phyloP scores from a whole-genome alignment of 805 yeast genomes.

The Kodamaea sagamina region DNA sequence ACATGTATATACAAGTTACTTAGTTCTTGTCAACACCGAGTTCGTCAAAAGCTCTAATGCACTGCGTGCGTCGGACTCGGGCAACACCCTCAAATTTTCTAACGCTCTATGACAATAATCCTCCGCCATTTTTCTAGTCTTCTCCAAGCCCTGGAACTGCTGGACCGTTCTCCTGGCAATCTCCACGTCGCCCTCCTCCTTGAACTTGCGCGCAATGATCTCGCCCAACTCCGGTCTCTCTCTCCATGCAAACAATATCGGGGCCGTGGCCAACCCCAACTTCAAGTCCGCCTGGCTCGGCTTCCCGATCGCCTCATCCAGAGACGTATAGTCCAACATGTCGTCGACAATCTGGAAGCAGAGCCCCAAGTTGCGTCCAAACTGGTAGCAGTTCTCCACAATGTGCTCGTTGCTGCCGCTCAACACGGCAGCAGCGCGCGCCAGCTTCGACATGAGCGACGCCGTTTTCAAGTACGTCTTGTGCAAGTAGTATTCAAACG shows the following conservation, averaged over 20 bases:
- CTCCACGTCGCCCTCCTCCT: conserved; percentile 79
- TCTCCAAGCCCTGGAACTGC: conserved; percentile 68
- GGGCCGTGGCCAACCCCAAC: conserved; percentile 95
- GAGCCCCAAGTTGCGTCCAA: conserved; percentile 89
- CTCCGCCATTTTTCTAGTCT: conserved; percentile 76
- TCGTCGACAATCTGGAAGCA: conserved; percentile 97
- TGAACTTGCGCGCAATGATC: conserved; percentile 80
- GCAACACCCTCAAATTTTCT: conserved; percentile 67
- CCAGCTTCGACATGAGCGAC: conserved; percentile 87
- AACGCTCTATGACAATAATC: conserved; percentile 78
- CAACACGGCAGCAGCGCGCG: conserved; percentile 89
- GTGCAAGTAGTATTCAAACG: conserved; percentile 92
- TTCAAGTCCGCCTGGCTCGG: conserved; percentile 95
- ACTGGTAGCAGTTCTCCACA: conserved; percentile 85
- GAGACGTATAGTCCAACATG: conserved; percentile 90
- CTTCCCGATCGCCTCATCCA: conserved; percentile 82
- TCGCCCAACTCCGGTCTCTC: conserved; percentile 82
- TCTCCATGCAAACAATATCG: conserved; percentile 92
- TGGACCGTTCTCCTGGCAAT: conserved; percentile 75
- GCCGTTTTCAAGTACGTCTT: conserved; percentile 96
- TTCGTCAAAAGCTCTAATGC: conserved; percentile 85
- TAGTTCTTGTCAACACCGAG: conserved; percentile 78
- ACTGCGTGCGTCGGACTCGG: conserved; percentile 85
- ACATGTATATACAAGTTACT: conserved; percentile 36
- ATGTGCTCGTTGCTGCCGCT: conserved; percentile 77